Conservation (phyloP, 78 protist genomes). For the Parvularia atlantis region DNA sequence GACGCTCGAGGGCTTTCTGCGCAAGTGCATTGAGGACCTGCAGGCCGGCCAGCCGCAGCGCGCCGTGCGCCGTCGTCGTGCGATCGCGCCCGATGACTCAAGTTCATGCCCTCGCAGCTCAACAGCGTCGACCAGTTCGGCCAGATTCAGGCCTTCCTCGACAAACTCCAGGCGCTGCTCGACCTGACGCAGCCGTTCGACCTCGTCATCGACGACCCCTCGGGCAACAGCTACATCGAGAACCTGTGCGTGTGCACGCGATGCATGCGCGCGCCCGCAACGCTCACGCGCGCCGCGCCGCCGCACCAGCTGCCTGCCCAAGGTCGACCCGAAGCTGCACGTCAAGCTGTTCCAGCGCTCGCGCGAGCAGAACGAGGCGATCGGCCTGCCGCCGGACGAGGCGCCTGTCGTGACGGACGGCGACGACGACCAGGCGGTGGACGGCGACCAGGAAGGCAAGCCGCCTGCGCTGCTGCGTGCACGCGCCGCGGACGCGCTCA, state of each 20-base stretch:
- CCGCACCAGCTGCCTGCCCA: constrained; percentile 14
- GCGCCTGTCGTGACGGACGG: no score
- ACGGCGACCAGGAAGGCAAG: neutral
- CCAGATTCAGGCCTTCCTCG: constrained; percentile 25
- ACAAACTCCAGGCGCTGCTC: neutral
- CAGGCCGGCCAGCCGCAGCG: constrained; percentile 8
- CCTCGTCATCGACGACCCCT: constrained; percentile 66
- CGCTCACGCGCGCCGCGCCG: neutral
- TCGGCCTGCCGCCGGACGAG: no score
- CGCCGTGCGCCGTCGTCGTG: neutral
- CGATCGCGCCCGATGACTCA: no score
- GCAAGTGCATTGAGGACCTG: constrained; percentile 15
- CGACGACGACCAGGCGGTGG: neutral
- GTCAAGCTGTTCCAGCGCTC: no score
- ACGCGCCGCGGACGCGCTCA: no score
- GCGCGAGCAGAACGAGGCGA: no score
- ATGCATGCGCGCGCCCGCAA: no score
- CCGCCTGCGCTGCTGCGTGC: no score
- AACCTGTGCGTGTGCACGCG: constrained; percentile 6
- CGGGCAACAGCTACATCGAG: constrained; percentile 74
- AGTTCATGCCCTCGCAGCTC: no score
- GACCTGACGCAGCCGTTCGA: constrained; percentile 42
- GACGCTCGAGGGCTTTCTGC: constrained; percentile 69
- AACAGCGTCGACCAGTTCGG: no score
- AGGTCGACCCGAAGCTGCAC: constrained; percentile 29